phyloP scores from a whole-genome alignment of 2,329 filamentous ascomycete species.

The Alternaria atra region DNA sequence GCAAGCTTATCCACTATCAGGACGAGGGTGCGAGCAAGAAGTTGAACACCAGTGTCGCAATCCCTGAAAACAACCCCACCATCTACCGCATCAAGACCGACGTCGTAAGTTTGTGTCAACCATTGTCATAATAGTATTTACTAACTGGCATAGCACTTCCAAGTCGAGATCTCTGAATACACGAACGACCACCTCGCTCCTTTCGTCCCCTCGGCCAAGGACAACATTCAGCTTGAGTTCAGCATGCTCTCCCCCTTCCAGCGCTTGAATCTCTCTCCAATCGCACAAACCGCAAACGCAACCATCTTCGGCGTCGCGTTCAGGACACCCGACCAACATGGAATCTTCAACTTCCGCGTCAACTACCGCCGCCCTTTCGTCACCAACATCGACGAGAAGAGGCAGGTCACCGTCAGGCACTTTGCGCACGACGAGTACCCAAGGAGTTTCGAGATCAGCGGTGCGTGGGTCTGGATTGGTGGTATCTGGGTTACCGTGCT shows the following conservation, averaged over 20 bases:
- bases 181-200: slow-evolving; percentile 76
- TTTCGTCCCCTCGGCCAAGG: slow-evolving; percentile 73
- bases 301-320: slow-evolving; percentile 80
- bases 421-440: slow-evolving; percentile 98
- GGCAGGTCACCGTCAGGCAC: slow-evolving; percentile 91
- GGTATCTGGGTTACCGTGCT: slow-evolving; percentile 84
- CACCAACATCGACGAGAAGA: slow-evolving; percentile 90
- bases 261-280: slow-evolving; percentile 75
- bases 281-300: slow-evolving; percentile 68
- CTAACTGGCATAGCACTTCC: slow-evolving; percentile 70
- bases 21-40: slow-evolving; percentile 63
- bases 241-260: slow-evolving; percentile 99
- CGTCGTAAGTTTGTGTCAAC: slow-evolving; percentile 72
- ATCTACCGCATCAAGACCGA: slow-evolving; percentile 98
- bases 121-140: neutral
- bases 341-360: slow-evolving; percentile 97
- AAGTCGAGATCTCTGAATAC: slow-evolving; percentile 90
- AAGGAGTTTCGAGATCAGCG: slow-evolving; percentile 86
- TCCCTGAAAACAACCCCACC: slow-evolving; percentile 72
- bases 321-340: slow-evolving; percentile 92
- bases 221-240: slow-evolving; percentile 92
- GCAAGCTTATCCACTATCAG: slow-evolving; percentile 79
- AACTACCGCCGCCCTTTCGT: slow-evolving; percentile 97
- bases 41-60: slow-evolving; percentile 46
- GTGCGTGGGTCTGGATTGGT: slow-evolving; percentile 92